Conservation (phyloP, 1,284 basidiomycete species). For the Apiotrichum siamense region DNA sequence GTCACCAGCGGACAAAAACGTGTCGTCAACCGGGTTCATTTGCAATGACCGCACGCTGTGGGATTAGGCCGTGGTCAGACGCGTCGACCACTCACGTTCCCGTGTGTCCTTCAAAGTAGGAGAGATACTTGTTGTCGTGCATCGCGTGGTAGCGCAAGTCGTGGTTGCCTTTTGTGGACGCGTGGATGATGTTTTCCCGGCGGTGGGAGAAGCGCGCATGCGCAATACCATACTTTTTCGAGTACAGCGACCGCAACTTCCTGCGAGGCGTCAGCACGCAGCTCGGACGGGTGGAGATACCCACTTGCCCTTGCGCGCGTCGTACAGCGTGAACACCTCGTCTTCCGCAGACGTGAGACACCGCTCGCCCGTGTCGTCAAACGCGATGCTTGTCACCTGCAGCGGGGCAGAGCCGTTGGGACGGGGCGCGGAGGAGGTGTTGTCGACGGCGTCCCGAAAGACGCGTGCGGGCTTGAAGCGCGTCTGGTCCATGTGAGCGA, state of each 20-base stretch:
- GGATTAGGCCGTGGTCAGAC: no score
- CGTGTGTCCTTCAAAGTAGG: slow-evolving; percentile 94
- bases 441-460: slow-evolving; percentile 70
- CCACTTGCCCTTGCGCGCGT: slow-evolving; percentile 83
- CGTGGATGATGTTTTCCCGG: slow-evolving; percentile 74
- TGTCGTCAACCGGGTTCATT: slow-evolving; percentile 87
- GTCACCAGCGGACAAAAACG: slow-evolving; percentile 87
- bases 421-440: slow-evolving; percentile 47
- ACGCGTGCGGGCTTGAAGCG: slow-evolving; percentile 64
- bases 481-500: neutral
- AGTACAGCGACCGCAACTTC: slow-evolving; percentile 70
- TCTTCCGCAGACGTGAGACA: slow-evolving; percentile 87
- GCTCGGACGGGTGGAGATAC: slow-evolving; percentile 49
- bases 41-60: slow-evolving; percentile 76
- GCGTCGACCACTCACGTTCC: slow-evolving; percentile 50
- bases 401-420: slow-evolving; percentile 15
- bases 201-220: slow-evolving; percentile 92
- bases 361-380: slow-evolving; percentile 83
- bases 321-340: slow-evolving; percentile 85
- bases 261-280: slow-evolving; percentile 47
- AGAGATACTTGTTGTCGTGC: slow-evolving; percentile 91
- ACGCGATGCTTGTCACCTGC: slow-evolving; percentile 73
- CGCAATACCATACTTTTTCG: slow-evolving; percentile 95
- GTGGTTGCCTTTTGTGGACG: slow-evolving; percentile 85
- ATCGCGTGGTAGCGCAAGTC: slow-evolving; percentile 90